Evolutionary conservation across 257 asterid species (phyloP).

Genomic region (Solanum bulbocastanum): DNA sequence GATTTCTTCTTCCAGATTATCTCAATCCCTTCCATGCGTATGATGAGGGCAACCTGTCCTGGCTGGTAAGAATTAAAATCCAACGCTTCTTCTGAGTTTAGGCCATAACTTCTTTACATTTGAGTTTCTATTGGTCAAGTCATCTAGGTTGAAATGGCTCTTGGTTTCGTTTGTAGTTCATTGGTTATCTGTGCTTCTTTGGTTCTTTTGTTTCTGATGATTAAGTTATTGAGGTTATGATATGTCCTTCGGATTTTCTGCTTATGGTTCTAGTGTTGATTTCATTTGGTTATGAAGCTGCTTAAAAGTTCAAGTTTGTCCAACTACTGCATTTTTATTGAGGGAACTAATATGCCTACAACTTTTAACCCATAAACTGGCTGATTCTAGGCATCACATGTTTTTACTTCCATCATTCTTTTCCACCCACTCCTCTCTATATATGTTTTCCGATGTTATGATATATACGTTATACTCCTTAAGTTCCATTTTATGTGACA

Average conservation of each 20-base stretch:
- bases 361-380: neutral
- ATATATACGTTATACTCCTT: neutral
- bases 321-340: neutral
- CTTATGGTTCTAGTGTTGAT: neutral
- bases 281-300: neutral
- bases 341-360: neutral
- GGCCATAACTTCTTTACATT: neutral
- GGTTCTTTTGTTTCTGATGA: neutral
- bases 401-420: neutral
- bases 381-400: neutral
- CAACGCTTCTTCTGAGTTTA: neutral
- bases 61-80: slow-evolving; percentile 61
- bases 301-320: neutral
- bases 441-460: neutral
- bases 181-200: neutral
- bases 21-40: slow-evolving; percentile 90
- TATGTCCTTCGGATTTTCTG: neutral
- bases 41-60: slow-evolving; percentile 93
- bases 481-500: neutral
- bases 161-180: neutral
- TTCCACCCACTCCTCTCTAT: neutral
- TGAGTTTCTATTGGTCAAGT: neutral
- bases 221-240: neutral
- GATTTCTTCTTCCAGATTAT: slow-evolving; percentile 54
- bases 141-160: neutral